Base-by-base conservation (phyloP, 257 asterid genomes). In the Penstemon davidsonii region DNA sequence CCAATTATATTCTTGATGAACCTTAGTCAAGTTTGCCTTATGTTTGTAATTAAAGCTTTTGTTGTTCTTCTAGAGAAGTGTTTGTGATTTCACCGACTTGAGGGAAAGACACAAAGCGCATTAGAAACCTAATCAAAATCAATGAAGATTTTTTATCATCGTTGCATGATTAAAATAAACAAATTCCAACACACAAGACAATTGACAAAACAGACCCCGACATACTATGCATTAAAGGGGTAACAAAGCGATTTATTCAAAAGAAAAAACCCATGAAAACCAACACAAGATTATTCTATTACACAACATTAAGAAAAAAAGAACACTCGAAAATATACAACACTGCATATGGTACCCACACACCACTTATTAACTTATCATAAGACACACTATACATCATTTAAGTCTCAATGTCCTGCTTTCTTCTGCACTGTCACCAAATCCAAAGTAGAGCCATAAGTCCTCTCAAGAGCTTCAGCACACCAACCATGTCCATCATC, bases 401-500 rank as follows among this genome's bases (percentile, higher is more conserved):
- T 6, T 7, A 5, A 5, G 6, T 62, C 79, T 84, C 82, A 80
- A 54, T 67, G 80, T 41, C 52, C 81, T 6, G 45, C 80, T 68
- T 86, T 88, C 81, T 70, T 86, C 65, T 79, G 82, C 66, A 86
- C 80, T 0, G 88, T 83, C 55, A 83, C 82, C 76, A 91, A 75
- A 74, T 86, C 98, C 40, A 87, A 15, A 39, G 73, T 75, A 6
- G 91, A 83, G 12, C 98, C 97, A 37, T 79, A 81, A 33, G 86
- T 69, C 15, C 67, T 72, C 42, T 79, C 73, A 59, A 92, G 83
- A 69, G 90, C 95, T 74, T 90, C 93, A 4, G 87, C 91, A 40
- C 95, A 87, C 97, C 96, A 88, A 45, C 89, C 98, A 50, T 92
- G 97, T 15, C 95, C 95, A 39, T 88, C 96, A 46, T 88, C 97